A percentile compares a stretch with the other conserved stretches of the same genome.
These are phyloP conservation scores for Capillidium heterosporum DNA, from an alignment of 371 early-diverging fungal species.

Conservation along the genomic window DNA sequence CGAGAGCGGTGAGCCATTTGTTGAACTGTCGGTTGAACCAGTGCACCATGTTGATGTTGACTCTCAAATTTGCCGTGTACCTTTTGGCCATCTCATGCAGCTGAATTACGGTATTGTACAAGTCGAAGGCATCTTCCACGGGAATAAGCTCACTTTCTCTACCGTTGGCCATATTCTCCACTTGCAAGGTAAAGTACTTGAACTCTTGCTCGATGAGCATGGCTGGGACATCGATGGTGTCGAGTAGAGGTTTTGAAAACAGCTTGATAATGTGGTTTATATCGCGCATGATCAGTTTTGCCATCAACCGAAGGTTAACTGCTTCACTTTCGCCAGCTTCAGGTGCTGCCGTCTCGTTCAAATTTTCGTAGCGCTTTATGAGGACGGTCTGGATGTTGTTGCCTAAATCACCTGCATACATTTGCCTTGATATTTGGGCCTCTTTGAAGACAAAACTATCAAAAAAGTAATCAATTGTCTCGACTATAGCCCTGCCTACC, in stretches of 20 bases:
- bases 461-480: background rate
- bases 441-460: background rate
- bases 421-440: background rate
- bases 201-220: constrained; percentile 1
- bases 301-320: background rate
- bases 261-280: background rate
- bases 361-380: background rate
- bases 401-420: background rate
- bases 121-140: constrained; percentile 1
- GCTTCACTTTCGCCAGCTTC: constrained; percentile 6
- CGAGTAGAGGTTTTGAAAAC: background rate
- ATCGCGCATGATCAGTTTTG: constrained; percentile 4
- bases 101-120: background rate
- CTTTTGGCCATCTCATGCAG: background rate
- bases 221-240: background rate
- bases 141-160: constrained; percentile 5
- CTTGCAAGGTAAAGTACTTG: constrained; percentile 1
- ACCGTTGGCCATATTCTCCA: constrained; percentile 2
- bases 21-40: constrained; percentile 5
- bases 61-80: background rate
- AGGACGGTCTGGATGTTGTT: background rate
- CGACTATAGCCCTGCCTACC: background rate
- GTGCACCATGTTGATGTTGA: background rate
- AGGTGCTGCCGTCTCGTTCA: background rate
- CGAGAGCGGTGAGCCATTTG: constrained; percentile 4